Conservation (phyloP, 371 early-diverging fungal species). For the Mortierella sp. region DNA sequence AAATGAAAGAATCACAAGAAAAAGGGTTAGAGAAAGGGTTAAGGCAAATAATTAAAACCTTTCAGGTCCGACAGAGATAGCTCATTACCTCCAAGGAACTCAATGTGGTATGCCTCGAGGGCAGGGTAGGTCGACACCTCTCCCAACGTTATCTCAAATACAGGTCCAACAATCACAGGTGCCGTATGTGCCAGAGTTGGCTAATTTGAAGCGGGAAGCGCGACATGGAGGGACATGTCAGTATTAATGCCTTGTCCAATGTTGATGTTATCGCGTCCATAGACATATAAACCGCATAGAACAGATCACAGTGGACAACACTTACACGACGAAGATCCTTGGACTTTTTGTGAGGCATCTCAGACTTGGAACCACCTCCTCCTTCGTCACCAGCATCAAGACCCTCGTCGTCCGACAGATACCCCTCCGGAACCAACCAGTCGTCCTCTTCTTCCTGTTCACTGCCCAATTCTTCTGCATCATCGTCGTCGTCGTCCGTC, state of each 20-base stretch:
- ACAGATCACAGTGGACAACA: background rate
- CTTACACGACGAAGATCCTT: slow-evolving; percentile 48
- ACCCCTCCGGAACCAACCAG: slow-evolving; percentile 85
- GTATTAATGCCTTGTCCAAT: no score
- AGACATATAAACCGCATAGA: background rate
- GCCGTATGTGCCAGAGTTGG: slow-evolving; percentile 42
- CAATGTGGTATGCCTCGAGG: slow-evolving; percentile 48
- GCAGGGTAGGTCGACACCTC: slow-evolving; percentile 51
- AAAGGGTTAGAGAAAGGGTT: background rate
- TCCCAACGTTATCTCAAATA: slow-evolving; percentile 61
- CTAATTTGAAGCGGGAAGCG: slow-evolving; percentile 10
- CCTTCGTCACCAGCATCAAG: slow-evolving; percentile 67
- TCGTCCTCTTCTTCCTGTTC: slow-evolving; percentile 74
- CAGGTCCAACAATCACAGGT: slow-evolving; percentile 68
- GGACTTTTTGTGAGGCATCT: slow-evolving; percentile 27
- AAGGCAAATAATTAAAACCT: background rate
- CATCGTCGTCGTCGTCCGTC: slow-evolving; percentile 85
- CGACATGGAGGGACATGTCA: background rate
- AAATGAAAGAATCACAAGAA: background rate
- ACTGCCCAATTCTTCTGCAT: slow-evolving; percentile 63
- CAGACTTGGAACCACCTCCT: slow-evolving; percentile 27
- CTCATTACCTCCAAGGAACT: slow-evolving; percentile 49
- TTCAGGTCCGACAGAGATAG: background rate
- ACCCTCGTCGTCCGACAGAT: slow-evolving; percentile 86
- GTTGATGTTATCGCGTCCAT: background rate